Base-by-base conservation (phyloP, 805 yeast species). In the Dipodascus albidus region DNA sequence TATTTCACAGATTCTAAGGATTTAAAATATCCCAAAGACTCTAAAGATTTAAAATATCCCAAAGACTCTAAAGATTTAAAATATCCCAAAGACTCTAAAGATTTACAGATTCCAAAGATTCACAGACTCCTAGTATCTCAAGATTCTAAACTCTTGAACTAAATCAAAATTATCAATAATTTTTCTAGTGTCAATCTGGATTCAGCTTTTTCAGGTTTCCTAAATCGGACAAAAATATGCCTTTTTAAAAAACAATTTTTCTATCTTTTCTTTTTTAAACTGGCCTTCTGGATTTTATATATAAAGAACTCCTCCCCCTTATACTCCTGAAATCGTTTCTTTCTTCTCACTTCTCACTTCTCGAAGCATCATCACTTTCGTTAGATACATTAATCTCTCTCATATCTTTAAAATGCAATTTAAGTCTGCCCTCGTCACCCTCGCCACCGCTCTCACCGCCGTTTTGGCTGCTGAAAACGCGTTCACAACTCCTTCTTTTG, bases 401-500 rank as follows among this genome's bases (percentile, higher is more conserved):
- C 20, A 11, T 14, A n/a, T n/a, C n/a, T 14, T 38, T 6, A 38
- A 38, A 38, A 38, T 38, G 44, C 44, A 38, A 38, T 38, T 38
- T 19, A 38, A 38, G n/a, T 11, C 44, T 14, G 20, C 44, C n/a
- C 15, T 38, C 20, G 17, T 38, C 44, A 17, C 44, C n/a, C 17
- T 38, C 44, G 49, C 53, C 33, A 51, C 53, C 50, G 17, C 53
- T n/a, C 31, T 59, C 31, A 54, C 58, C 9, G 44, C 49, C 15
- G 58, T 47, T 41, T 33, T 50, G 22, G 56, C 51, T 22, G 55
- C 47, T 31, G 53, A 52, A 47, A 62, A 61, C 38, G 57, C 64
- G n/a, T 56, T 66, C 52, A 47, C 51, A 27, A 48, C 41, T 35
- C 69, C 69, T 9, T 57, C 55, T 31, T 54, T 49, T 47, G 67